phyloP scores from a whole-genome alignment of 2,329 filamentous ascomycete genomes.

The Calonectria hawksworthii region DNA sequence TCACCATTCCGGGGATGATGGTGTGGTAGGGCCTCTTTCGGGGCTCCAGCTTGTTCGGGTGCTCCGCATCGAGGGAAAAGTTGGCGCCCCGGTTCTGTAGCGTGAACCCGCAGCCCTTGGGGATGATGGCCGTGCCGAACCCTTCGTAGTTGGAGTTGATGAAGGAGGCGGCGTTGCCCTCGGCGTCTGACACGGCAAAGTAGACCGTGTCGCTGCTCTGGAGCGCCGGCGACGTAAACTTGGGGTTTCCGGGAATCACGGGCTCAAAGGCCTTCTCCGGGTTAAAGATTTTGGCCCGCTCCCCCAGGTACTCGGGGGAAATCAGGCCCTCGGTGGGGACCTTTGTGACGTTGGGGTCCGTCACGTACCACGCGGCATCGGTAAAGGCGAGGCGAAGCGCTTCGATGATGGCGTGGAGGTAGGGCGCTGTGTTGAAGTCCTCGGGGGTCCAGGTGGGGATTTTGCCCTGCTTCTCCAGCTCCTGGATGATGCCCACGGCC shows the following conservation, averaged over 20 bases:
- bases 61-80: slow-evolving; percentile 78
- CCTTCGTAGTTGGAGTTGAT: slow-evolving; percentile 96
- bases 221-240: slow-evolving; percentile 77
- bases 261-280: slow-evolving; percentile 70
- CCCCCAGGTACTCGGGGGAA: slow-evolving; percentile 79
- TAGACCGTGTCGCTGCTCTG: slow-evolving; percentile 94
- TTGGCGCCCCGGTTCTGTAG: slow-evolving; percentile 94
- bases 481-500: slow-evolving; percentile 91
- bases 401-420: slow-evolving; percentile 91
- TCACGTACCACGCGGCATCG: slow-evolving; percentile 90
- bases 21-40: slow-evolving; percentile 96
- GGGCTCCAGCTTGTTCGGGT: slow-evolving; percentile 86
- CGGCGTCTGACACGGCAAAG: slow-evolving; percentile 84
- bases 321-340: slow-evolving; percentile 81
- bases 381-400: slow-evolving; percentile 90
- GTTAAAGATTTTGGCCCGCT: slow-evolving; percentile 73
- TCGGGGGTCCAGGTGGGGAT: slow-evolving; percentile 78
- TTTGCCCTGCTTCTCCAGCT: slow-evolving; percentile 81
- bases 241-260: slow-evolving; percentile 73
- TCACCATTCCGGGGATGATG: slow-evolving; percentile 94
- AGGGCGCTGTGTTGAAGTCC: slow-evolving; percentile 86
- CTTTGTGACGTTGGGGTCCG: slow-evolving; percentile 80
- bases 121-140: slow-evolving; percentile 90
- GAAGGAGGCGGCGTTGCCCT: slow-evolving; percentile 93
- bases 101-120: slow-evolving; percentile 88